A percentile compares a stretch with the other conserved stretches of the same genome.
These are phyloP conservation scores for Termitomyces sp. DNA, from an alignment of 768 basidiomycete species.

Conservation along the genomic window DNA sequence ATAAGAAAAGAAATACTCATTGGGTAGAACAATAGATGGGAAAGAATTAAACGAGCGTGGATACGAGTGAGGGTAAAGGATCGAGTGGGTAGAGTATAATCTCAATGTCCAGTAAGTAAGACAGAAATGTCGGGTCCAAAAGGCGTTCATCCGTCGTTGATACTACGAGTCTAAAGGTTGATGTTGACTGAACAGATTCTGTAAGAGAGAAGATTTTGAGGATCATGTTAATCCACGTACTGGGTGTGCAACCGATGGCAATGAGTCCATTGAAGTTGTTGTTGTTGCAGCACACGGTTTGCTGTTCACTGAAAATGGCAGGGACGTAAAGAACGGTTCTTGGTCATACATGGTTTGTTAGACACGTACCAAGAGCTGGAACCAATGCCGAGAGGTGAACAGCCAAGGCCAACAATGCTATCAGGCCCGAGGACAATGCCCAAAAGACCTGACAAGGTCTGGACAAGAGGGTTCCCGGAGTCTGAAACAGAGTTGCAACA, in stretches of 20 bases:
- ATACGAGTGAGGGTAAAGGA: not conserved
- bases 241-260: constrained; percentile 34
- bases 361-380: constrained; percentile 24
- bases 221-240: constrained; percentile 22
- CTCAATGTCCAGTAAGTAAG: not conserved
- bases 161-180: constrained; percentile 12
- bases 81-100: not conserved
- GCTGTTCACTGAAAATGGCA: constrained; percentile 21
- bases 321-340: not conserved
- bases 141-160: not conserved
- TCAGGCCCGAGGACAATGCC: constrained; percentile 21
- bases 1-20: not conserved
- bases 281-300: constrained; percentile 42
- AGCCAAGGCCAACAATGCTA: constrained; percentile 27
- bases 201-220: not conserved
- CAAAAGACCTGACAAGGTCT: constrained; percentile 22
- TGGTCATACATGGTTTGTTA: not conserved
- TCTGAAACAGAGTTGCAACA: constrained; percentile 34
- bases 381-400: constrained; percentile 23
- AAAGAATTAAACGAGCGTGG: constrained; percentile 7
- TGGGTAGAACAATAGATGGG: not conserved
- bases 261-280: constrained; percentile 39
- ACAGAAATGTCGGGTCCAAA: not conserved
- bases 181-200: constrained; percentile 14
- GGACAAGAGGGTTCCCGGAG: constrained; percentile 10